Percentiles rank a stretch among this genome's conserved stretches.
phyloP scores from a whole-genome alignment of 2,329 filamentous ascomycete genomes.

The Endothia cerciana region DNA sequence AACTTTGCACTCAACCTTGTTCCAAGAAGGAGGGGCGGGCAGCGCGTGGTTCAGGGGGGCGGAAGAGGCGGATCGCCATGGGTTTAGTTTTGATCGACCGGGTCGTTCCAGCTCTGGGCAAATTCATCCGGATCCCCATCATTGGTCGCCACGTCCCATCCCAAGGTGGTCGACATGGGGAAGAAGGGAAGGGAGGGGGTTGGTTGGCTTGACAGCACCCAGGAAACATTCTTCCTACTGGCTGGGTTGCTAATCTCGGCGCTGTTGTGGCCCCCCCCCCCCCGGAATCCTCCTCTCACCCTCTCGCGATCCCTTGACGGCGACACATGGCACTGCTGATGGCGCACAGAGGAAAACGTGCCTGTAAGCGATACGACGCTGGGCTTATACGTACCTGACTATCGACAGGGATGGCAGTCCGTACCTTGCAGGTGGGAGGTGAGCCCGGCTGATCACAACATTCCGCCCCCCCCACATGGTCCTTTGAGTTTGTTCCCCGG shows the following conservation, averaged over 20 bases:
- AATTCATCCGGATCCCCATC: background rate
- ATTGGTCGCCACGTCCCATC: background rate
- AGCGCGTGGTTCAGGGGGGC: constrained; percentile 1
- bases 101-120: constrained; percentile 7
- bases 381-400: constrained; percentile 24
- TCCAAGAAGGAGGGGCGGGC: background rate
- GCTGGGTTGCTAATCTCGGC: constrained; percentile 18
- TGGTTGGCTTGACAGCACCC: background rate
- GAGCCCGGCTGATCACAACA: constrained; percentile 15
- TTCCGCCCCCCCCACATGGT: constrained; percentile 17
- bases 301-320: background rate
- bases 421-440: constrained; percentile 32
- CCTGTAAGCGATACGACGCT: constrained; percentile 27
- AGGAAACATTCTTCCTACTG: too few species aligned
- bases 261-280: constrained; percentile 18
- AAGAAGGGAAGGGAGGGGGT: background rate
- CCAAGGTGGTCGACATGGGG: background rate
- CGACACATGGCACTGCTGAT: constrained; percentile 8
- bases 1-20: background rate
- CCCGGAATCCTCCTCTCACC: constrained; percentile 8
- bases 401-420: constrained; percentile 23
- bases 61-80: background rate
- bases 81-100: background rate
- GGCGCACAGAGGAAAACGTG: background rate
- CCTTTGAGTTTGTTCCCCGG: background rate